A percentile compares a stretch with the other conserved stretches of the same genome.
phyloP scores from a whole-genome alignment of 257 asterid species.

The Scutellaria barbata region DNA sequence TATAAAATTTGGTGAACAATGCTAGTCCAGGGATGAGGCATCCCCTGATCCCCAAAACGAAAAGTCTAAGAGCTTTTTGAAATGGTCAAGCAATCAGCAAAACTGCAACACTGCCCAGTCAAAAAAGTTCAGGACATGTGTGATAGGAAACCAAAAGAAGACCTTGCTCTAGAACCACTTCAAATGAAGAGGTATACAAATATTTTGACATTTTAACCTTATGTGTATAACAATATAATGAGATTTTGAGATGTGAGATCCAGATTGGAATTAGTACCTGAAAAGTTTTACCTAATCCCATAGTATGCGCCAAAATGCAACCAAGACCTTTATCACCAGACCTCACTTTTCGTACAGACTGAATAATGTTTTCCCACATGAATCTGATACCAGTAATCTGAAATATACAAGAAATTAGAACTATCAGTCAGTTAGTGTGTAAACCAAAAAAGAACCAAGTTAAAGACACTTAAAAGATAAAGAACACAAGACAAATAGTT shows the following conservation, averaged over 20 bases:
- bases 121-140: background rate
- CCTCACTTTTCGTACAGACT: slow-evolving; percentile 77
- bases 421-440: slow-evolving; percentile 19
- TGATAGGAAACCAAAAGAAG: slow-evolving; percentile 1
- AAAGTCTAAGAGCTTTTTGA: too few species aligned
- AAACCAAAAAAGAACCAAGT: slow-evolving; percentile 18
- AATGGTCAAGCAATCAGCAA: background rate
- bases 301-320: slow-evolving; percentile 98
- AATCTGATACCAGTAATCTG: slow-evolving; percentile 94
- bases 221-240: background rate
- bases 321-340: slow-evolving; percentile 98
- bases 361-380: slow-evolving; percentile 95
- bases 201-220: background rate
- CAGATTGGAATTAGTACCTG: slow-evolving; percentile 68
- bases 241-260: too few species aligned
- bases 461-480: slow-evolving; percentile 24
- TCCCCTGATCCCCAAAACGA: too few species aligned
- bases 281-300: slow-evolving; percentile 98
- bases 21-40: too few species aligned
- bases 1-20: too few species aligned
- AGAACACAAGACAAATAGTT: slow-evolving; percentile 18
- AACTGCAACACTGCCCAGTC: background rate
- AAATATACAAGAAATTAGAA: slow-evolving; percentile 32
- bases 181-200: background rate
- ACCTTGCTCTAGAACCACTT: background rate